phyloP scores from a whole-genome alignment of 2,329 filamentous ascomycete species.

The Seiridium cupressi region DNA sequence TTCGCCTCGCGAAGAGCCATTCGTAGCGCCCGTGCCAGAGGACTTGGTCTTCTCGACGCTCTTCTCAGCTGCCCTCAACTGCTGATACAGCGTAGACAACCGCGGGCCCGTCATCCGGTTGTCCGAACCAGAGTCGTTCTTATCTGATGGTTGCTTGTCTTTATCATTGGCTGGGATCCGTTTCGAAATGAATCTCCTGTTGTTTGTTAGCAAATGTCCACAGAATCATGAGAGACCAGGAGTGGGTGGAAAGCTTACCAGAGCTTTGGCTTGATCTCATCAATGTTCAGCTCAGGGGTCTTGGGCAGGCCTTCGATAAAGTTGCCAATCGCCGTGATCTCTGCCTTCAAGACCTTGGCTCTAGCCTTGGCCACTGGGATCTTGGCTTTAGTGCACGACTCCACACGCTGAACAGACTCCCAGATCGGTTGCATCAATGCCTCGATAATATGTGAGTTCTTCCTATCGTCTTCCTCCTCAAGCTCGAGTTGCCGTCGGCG shows the following conservation, averaged over 20 bases:
- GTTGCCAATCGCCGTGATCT: constrained; percentile 32
- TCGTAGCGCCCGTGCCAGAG: constrained; percentile 18
- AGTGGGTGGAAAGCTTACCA: constrained; percentile 21
- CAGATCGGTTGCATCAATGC: constrained; percentile 32
- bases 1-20: constrained; percentile 23
- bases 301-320: constrained; percentile 31
- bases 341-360: constrained; percentile 30
- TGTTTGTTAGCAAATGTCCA: constrained; percentile 14
- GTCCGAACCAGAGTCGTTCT: constrained; percentile 16
- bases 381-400: constrained; percentile 30
- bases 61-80: constrained; percentile 25
- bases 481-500: constrained; percentile 29
- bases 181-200: constrained; percentile 33
- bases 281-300: constrained; percentile 24
- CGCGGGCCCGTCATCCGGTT: constrained; percentile 31
- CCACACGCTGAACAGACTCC: constrained; percentile 27
- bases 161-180: constrained; percentile 28
- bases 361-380: constrained; percentile 30
- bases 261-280: constrained; percentile 32
- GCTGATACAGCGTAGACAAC: constrained; percentile 27
- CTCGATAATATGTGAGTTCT: constrained; percentile 28
- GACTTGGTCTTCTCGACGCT: constrained; percentile 21
- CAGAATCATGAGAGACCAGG: neutral
- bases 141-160: constrained; percentile 18
- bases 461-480: constrained; percentile 38